phyloP scores from a whole-genome alignment of 2,329 filamentous ascomycete genomes.

The Cyclaneusma minus region DNA sequence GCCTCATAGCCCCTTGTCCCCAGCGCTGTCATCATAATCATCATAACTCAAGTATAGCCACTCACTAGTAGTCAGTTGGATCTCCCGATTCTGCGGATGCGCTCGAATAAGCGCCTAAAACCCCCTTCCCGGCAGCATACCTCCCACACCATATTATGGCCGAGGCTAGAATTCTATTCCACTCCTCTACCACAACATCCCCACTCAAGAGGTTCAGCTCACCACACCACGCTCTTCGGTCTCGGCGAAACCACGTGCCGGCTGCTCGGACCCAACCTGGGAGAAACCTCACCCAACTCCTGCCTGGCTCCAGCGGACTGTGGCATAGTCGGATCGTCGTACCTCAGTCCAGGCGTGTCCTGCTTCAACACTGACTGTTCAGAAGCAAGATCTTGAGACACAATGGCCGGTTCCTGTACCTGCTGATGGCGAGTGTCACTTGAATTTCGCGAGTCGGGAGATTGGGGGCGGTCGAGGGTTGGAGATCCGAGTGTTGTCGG shows the following conservation, averaged over 20 bases:
- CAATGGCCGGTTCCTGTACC: constrained; percentile 1
- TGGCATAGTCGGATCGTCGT: constrained; percentile 1
- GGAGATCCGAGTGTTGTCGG: neutral
- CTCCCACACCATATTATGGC: too few relatives aligned
- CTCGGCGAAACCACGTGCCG: constrained; percentile 5
- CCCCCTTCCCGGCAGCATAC: too few relatives aligned
- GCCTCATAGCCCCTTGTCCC: too few relatives aligned
- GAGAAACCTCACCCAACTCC: constrained; percentile 4
- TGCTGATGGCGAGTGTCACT: constrained; percentile 1
- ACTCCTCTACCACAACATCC: too few relatives aligned
- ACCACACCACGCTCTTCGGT: constrained; percentile 10
- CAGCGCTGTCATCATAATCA: too few relatives aligned
- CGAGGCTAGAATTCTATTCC: too few relatives aligned
- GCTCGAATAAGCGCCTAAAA: too few relatives aligned
- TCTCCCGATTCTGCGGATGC: too few relatives aligned
- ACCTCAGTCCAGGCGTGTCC: neutral
- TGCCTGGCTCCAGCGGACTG: constrained; percentile 5
- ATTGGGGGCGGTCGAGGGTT: constrained; percentile 1
- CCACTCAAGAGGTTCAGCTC: too few relatives aligned
- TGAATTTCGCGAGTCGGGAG: constrained; percentile 3
- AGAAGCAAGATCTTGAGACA: constrained; percentile 1
- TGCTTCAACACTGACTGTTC: too few relatives aligned
- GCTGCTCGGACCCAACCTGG: constrained; percentile 5
- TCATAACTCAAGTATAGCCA: too few relatives aligned
- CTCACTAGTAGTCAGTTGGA: too few relatives aligned